These are phyloP conservation scores for Xylariales sp. DNA, from an alignment of 2,329 filamentous ascomycete genomes.

Conservation along the genomic window DNA sequence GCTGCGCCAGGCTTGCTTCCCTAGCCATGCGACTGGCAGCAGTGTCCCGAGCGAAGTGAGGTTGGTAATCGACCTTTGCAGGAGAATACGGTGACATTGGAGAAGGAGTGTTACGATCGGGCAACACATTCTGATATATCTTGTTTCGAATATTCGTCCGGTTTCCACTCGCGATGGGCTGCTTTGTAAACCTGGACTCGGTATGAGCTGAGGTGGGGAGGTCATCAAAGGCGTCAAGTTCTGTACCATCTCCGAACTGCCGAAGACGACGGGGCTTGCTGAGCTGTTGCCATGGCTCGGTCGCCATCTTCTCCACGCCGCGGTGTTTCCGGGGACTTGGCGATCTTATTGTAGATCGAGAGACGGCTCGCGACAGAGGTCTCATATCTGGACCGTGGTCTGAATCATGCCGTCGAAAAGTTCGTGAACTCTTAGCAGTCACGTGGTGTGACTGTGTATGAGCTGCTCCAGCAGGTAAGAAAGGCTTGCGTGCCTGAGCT, in stretches of 20 bases:
- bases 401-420: conserved; percentile 77
- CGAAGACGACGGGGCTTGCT: conserved; percentile 66
- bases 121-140: conserved; percentile 49
- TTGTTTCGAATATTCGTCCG: conserved; percentile 58
- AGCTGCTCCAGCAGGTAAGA: conserved; percentile 72
- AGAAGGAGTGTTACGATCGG: conserved; percentile 49
- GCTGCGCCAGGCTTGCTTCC: conserved; percentile 57
- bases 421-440: conserved; percentile 63
- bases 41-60: conserved; percentile 62
- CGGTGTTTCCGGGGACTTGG: conserved; percentile 53
- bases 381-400: conserved; percentile 60
- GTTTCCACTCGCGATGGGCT: conserved; percentile 65
- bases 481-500: conserved; percentile 61
- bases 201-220: conserved; percentile 78
- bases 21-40: conserved; percentile 61
- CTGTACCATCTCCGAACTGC: conserved; percentile 86
- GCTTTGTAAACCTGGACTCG: conserved; percentile 79
- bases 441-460: conserved; percentile 74
- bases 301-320: conserved; percentile 32
- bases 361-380: conserved; percentile 52
- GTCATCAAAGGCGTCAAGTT: conserved; percentile 92
- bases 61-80: conserved; percentile 48
- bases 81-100: conserved; percentile 54
- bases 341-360: conserved; percentile 54
- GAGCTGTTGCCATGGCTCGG: conserved; percentile 59